Conservation (phyloP, 73 alveolate species). For the Tetrahymena thermophila region DNA sequence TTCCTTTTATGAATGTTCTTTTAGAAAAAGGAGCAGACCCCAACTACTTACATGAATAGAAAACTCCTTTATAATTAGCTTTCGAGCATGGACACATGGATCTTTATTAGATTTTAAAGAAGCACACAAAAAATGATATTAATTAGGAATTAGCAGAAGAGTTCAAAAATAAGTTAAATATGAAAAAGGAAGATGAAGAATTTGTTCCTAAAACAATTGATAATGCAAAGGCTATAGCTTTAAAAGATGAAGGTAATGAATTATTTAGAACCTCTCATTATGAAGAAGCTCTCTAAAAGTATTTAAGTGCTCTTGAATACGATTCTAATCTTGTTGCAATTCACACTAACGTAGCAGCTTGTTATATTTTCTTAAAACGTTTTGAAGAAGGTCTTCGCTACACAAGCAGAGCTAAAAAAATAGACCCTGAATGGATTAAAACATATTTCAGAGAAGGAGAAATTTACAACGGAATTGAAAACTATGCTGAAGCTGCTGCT, state of each 20-base stretch:
- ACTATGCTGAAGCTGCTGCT: slow-evolving; percentile 41
- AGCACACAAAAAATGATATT: neutral
- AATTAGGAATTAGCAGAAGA: neutral
- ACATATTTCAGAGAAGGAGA: slow-evolving; percentile 30
- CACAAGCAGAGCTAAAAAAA: slow-evolving; percentile 6
- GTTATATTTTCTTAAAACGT: neutral
- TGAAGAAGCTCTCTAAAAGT: neutral
- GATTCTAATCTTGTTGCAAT: neutral
- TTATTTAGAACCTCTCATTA: neutral
- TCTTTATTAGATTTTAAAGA: neutral
- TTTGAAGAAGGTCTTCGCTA: slow-evolving; percentile 4
- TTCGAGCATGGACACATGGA: slow-evolving; percentile 19
- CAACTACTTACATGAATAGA: slow-evolving; percentile 1
- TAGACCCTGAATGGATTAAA: slow-evolving; percentile 22
- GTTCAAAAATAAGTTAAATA: neutral
- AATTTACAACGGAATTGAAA: slow-evolving; percentile 16
- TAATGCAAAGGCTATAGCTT: neutral
- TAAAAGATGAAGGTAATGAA: neutral
- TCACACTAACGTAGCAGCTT: slow-evolving; percentile 20
- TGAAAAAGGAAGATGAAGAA: neutral
- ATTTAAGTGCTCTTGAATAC: neutral
- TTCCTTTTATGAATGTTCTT: neutral
- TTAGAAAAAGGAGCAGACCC: slow-evolving; percentile 18
- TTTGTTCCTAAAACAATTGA: neutral
- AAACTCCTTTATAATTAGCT: slow-evolving; percentile 22